Base-by-base conservation (phyloP, 108 stramenopile species). In the Skeletonema marinoi region DNA sequence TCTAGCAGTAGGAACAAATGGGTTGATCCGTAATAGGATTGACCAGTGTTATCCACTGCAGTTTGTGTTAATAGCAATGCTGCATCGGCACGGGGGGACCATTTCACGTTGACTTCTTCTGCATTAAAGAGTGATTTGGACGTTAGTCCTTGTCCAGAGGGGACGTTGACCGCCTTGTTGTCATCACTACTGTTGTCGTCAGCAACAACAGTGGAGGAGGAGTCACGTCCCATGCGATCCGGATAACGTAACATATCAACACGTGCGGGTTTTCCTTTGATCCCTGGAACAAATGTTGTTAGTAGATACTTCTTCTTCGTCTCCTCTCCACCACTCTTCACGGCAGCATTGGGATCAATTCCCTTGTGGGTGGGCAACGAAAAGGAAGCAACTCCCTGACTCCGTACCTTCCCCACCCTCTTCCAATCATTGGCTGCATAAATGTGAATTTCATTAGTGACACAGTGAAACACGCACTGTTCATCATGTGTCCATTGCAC, bases 11-110 rank as follows among this genome's bases (percentile, higher is more conserved):
- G 85, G 75, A 86, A 97, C 0, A 99, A 62, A 36, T 92, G 88
- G 0, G 97, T 95, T 19, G 94, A 94, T 29, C 98, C 98, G 68
- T 99, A 99, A 81, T 99, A 99, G 12, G 91, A 93, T 74, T 91
- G 66, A 8, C 97, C 97, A 25, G 96, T 92, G 32, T 93, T 79
- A 88, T 99, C 98, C 7, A 99, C 94, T 7, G 93, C 72, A 16
- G 95, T 97, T 84, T 96, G 96, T 12, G 96, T 82, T 10, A 89
- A 80, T 41, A 97, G 75, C 60, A 97, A 70, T 25, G 93, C 93
- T 4, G 87, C 62, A 78, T 93, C 90, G 50, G 92, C 94, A 29
- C 78, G 87, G 62, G 94, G 93, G 31, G 82, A 88, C 93, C 93
- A 97, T 25, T 85, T 69, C 8, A 93, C 80, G 13, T 39, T 74